Percentiles rank a stretch among this genome's conserved stretches.
Evolutionary conservation across 441 rosid species (phyloP).

Genomic region (Populus trichocarpa): DNA sequence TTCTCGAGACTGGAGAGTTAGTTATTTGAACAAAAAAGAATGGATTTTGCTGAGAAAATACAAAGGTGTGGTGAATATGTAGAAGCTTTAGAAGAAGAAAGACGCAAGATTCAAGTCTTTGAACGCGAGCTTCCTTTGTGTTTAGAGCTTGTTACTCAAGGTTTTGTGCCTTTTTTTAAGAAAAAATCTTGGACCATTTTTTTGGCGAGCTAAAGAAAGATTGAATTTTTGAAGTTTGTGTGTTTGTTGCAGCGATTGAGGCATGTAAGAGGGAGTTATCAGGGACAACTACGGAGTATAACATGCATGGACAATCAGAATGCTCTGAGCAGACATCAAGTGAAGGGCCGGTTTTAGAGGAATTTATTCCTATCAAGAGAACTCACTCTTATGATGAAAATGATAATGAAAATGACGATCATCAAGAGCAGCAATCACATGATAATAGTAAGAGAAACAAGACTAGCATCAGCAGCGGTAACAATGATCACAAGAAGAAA

Average conservation of each 20-base stretch:
- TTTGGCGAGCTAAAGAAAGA: neutral
- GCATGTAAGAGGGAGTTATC: conserved; percentile 68
- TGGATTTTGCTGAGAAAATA: conserved; percentile 54
- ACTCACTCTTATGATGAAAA: conserved; percentile 27
- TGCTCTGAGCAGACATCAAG: conserved; percentile 82
- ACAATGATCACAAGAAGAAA: conserved; percentile 44
- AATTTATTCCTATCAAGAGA: conserved; percentile 77
- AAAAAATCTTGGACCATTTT: too few species aligned
- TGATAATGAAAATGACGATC: conserved; percentile 5
- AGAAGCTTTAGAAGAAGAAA: conserved; percentile 73
- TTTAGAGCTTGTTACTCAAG: conserved; percentile 83
- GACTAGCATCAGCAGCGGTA: neutral
- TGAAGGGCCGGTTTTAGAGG: conserved; percentile 63
- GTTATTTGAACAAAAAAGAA: neutral
- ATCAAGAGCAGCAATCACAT: conserved; percentile 38
- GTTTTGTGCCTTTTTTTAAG: conserved; percentile 21
- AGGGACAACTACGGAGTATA: conserved; percentile 50
- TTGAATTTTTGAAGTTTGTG: neutral
- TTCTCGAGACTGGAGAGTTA: neutral
- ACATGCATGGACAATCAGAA: conserved; percentile 54
- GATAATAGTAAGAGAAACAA: conserved; percentile 11
- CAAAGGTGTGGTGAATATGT: conserved; percentile 55
- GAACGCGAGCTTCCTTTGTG: conserved; percentile 92
- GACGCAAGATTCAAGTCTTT: conserved; percentile 74
- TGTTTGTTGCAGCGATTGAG: conserved; percentile 57